Percentiles rank a stretch among this genome's conserved stretches.
These are phyloP conservation scores for Ceriops tagal DNA, from an alignment of 345 rosid species.

Conservation along the genomic window DNA sequence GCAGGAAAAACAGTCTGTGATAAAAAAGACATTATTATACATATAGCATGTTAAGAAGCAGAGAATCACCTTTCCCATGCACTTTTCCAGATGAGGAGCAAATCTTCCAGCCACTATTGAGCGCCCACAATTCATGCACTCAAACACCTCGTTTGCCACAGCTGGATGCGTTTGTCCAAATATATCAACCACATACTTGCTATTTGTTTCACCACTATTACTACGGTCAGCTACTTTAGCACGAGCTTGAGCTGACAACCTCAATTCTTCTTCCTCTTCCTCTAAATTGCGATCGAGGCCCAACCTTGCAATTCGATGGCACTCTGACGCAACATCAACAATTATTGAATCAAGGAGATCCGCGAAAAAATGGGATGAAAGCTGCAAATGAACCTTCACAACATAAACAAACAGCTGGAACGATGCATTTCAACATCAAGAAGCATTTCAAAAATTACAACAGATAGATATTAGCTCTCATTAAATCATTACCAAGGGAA, in stretches of 20 bases:
- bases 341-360: constrained; percentile 82
- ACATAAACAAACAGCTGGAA: background rate
- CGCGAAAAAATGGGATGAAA: constrained; percentile 56
- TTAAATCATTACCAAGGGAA: no score
- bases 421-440: background rate
- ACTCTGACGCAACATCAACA: constrained; percentile 93
- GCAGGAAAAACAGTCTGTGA: background rate
- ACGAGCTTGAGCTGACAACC: constrained; percentile 75
- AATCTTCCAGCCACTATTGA: constrained; percentile 85
- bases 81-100: constrained; percentile 94
- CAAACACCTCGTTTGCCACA: constrained; percentile 74
- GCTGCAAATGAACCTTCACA: constrained; percentile 37
- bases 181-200: constrained; percentile 80
- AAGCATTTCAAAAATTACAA: background rate
- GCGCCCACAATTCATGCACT: constrained; percentile 92
- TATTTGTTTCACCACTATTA: constrained; percentile 59
- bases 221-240: constrained; percentile 68
- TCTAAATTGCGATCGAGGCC: constrained; percentile 85
- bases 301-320: constrained; percentile 74
- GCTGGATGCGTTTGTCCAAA: constrained; percentile 89
- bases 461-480: background rate
- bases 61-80: constrained; percentile 89
- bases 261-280: constrained; percentile 81
- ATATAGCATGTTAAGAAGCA: background rate
- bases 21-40: background rate